Evolutionary conservation across 1,139 yeast genomes (phyloP).

Genomic region (Casaregolazyma lundiana): DNA sequence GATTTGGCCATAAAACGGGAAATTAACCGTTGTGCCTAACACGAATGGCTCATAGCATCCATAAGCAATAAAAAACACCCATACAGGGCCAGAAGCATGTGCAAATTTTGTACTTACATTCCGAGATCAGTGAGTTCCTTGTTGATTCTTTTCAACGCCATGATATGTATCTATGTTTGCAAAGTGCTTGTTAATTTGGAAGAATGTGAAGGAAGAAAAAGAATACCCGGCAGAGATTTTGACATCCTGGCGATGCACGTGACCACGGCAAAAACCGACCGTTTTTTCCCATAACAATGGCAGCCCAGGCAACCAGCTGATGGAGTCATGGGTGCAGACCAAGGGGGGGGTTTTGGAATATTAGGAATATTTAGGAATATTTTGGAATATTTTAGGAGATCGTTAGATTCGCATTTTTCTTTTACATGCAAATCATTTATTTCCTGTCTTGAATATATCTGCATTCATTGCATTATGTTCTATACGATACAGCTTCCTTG

Average conservation of each 20-base stretch:
- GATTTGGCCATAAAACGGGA: neutral
- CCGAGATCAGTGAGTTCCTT: conserved; percentile 94
- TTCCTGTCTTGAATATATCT: no score
- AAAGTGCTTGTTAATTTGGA: conserved; percentile 5
- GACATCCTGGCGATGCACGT: neutral
- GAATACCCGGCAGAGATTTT: neutral
- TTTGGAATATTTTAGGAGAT: no score
- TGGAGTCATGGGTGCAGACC: no score
- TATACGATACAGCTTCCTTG: no score
- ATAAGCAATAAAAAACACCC: neutral
- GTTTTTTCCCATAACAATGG: no score
- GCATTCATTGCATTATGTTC: no score
- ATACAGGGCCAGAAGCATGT: neutral
- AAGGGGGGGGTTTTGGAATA: no score
- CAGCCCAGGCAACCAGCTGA: no score
- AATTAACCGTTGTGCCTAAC: neutral
- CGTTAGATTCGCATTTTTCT: no score
- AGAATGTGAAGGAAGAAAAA: conserved; percentile 5
- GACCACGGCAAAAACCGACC: no score
- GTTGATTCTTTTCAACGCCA: conserved; percentile 93
- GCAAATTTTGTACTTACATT: conserved; percentile 54
- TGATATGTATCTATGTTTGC: conserved; percentile 25
- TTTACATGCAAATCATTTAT: no score
- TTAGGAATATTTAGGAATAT: no score
- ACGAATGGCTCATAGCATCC: neutral